phyloP scores from a whole-genome alignment of 2,329 filamentous ascomycete genomes.

The Elsinoe fawcettii region DNA sequence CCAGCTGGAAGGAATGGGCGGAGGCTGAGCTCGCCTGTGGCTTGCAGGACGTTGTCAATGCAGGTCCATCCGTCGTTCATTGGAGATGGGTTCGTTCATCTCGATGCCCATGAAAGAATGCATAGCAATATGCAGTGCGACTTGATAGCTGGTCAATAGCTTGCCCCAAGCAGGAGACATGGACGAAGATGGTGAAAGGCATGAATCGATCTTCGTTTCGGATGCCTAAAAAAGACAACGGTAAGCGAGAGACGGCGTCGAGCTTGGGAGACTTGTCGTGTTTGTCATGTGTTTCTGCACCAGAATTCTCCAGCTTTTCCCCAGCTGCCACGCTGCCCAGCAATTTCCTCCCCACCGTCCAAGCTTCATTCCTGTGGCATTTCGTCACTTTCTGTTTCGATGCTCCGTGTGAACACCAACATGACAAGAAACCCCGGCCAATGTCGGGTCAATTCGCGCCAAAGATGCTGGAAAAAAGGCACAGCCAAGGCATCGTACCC shows the following conservation, averaged over 20 bases:
- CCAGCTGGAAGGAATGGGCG: background rate
- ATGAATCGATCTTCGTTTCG: slow-evolving; percentile 2
- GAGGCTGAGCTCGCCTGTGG: background rate
- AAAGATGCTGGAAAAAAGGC: background rate
- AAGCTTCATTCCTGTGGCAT: background rate
- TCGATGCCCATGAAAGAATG: background rate
- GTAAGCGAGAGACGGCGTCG: slow-evolving; percentile 1
- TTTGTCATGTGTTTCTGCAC: background rate
- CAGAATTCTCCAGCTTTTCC: background rate
- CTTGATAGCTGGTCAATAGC: background rate
- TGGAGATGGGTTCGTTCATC: background rate
- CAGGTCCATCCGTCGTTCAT: background rate
- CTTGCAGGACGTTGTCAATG: background rate
- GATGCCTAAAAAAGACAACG: background rate
- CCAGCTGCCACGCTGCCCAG: slow-evolving; percentile 2
- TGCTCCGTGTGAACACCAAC: background rate
- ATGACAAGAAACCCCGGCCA: background rate
- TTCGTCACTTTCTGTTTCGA: slow-evolving; percentile 6
- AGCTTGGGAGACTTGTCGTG: no score
- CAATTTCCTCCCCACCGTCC: background rate
- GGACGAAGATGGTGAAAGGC: background rate
- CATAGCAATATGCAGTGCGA: background rate
- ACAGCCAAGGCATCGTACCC: background rate
- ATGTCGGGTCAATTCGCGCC: background rate
- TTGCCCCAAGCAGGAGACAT: background rate